A percentile compares a stretch with the other conserved stretches of the same genome.
These are phyloP conservation scores for Teratosphaeria zuluensis DNA, from an alignment of 2,329 filamentous ascomycete species.

Conservation along the genomic window DNA sequence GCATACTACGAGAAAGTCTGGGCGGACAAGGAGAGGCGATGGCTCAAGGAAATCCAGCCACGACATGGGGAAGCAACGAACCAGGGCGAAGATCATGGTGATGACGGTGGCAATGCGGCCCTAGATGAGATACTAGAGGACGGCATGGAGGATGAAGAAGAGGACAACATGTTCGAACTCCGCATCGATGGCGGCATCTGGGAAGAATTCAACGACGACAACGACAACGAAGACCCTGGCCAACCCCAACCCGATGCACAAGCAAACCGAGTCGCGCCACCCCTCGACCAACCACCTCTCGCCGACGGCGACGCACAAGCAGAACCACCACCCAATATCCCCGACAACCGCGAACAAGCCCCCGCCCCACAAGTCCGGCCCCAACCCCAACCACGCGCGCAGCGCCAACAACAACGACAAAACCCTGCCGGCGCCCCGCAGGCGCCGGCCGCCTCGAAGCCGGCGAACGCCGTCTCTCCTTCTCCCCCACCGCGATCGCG, in stretches of 20 bases:
- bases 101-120: slow-evolving; percentile 7
- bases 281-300: slow-evolving; percentile 2
- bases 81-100: slow-evolving; percentile 4
- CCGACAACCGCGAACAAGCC: slow-evolving; percentile 5
- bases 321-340: slow-evolving; percentile 5
- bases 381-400: not conserved
- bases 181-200: slow-evolving; percentile 31
- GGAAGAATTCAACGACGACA: slow-evolving; percentile 27
- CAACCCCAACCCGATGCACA: slow-evolving; percentile 7
- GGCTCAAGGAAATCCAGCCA: slow-evolving; percentile 55
- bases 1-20: slow-evolving; percentile 52
- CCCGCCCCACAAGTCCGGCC: not conserved
- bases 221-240: slow-evolving; percentile 12
- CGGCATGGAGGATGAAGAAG: slow-evolving; percentile 14
- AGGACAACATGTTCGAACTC: slow-evolving; percentile 24
- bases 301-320: slow-evolving; percentile 20
- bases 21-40: slow-evolving; percentile 47
- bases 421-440: slow-evolving; percentile 1
- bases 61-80: slow-evolving; percentile 28
- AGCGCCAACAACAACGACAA: slow-evolving; percentile 6
- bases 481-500: slow-evolving; percentile 46
- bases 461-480: slow-evolving; percentile 34
- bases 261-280: slow-evolving; percentile 1
- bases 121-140: slow-evolving; percentile 6
- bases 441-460: not conserved